Base-by-base conservation (phyloP, 164 flowering plant species). In the Kalanchoe fedtschenkoi region DNA sequence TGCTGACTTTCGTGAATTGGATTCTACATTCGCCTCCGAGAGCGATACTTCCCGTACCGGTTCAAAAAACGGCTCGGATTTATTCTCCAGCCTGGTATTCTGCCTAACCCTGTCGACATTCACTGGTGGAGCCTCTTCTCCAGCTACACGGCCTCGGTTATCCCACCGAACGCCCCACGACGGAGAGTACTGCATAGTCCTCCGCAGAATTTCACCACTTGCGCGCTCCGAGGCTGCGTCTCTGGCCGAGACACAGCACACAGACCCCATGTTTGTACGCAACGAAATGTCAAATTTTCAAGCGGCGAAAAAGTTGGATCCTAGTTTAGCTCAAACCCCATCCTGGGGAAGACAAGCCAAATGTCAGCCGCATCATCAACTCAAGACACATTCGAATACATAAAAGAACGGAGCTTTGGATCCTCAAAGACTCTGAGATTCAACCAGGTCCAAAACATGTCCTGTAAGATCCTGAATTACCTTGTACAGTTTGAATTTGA, bases 111-210 rank as follows among this genome's bases (percentile, higher is more conserved):
- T 34, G 16, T 57, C 60, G 6, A 34, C n/a, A 57, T n/a, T 19
- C 38, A 32, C 34, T n/a, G 37, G 16, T 30, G 35, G 37, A 11
- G 37, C 13, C 37, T 57, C 37, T 57, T n/a, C 60, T 2, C 21
- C 34, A 15, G 37, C 60, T 30, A 57, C 37, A 30, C 37, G 60
- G 7, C 60, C 37, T 19, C 37, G 34, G 34, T 57, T 57, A 57
- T 57, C 60, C 60, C 60, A 57, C 15, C 37, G 60, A 30, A 57
- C 22, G 6, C 37, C 37, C 60, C 60, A 57, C 5, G 60, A 32
- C 3, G 60, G 34, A 29, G 60, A 57, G 60, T 29, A 57, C 37
- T 32, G 60, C 11, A 57, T 34, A 57, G 34, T 57, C 37, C 60
- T 57, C 15, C 13, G 60, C 37, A 57, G 26, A 16, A 2, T 57